phyloP scores from a whole-genome alignment of 306 rosid genomes.

The Abrus pulchellus region DNA sequence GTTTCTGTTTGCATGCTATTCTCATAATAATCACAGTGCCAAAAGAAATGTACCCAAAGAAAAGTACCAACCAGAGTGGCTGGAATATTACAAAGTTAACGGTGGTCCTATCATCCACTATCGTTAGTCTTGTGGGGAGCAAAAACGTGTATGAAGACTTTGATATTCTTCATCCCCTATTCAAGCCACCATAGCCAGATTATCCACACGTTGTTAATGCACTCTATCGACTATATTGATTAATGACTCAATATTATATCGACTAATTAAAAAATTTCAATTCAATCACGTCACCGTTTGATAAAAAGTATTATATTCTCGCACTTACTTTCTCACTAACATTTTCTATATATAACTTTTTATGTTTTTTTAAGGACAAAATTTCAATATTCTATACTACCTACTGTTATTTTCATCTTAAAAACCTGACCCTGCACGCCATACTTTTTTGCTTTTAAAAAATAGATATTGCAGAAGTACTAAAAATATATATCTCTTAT shows the following conservation, averaged over 20 bases:
- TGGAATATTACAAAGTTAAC: not conserved
- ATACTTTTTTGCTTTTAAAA: no score
- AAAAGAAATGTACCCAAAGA: not conserved
- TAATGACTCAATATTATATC: not conserved
- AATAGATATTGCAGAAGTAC: no score
- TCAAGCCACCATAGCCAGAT: constrained; percentile 14
- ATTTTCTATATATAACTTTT: no score
- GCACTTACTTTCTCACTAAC: no score
- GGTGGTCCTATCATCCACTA: constrained; percentile 44
- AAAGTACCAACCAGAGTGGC: constrained; percentile 12
- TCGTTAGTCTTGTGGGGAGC: constrained; percentile 7
- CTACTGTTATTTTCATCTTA: no score
- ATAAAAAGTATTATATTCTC: no score
- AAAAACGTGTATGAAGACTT: constrained; percentile 30
- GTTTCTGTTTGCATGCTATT: constrained; percentile 12
- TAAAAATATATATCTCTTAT: no score
- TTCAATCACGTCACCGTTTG: constrained; percentile 32
- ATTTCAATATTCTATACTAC: no score
- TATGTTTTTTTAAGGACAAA: no score
- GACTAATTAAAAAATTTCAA: not conserved
- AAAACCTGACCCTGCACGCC: no score
- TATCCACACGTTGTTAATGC: constrained; percentile 37
- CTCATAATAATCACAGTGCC: not conserved
- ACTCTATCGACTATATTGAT: not conserved
- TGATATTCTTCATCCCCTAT: not conserved